These are phyloP conservation scores for Boehmeria nivea DNA, from an alignment of 306 rosid species.

Conservation along the genomic window DNA sequence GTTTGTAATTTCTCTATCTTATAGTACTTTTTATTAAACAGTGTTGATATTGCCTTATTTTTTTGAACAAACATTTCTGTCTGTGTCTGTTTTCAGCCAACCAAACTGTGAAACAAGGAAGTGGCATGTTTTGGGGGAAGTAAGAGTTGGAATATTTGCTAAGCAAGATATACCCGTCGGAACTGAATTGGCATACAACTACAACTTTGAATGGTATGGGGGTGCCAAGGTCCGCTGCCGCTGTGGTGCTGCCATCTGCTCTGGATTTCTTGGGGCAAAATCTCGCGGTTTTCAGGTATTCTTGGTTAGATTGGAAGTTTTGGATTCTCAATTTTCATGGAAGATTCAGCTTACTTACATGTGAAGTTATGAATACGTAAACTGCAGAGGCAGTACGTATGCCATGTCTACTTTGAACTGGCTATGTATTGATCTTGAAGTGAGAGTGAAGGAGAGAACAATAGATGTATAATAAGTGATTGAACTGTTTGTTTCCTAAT, in stretches of 20 bases:
- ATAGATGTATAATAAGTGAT: no score
- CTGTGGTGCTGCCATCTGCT: conserved; percentile 84
- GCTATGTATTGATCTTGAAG: no score
- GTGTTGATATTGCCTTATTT: no score
- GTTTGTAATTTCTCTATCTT: no score
- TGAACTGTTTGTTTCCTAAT: no score
- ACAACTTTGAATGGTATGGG: conserved; percentile 97
- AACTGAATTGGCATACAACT: conserved; percentile 83
- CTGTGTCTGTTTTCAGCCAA: conserved; percentile 52
- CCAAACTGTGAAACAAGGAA: conserved; percentile 97
- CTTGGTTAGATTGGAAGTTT: conserved; percentile 8
- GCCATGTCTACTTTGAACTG: no score
- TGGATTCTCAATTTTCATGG: conserved; percentile 4
- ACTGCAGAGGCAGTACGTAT: no score
- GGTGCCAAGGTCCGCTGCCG: conserved; percentile 96
- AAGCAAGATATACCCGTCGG: conserved; percentile 73
- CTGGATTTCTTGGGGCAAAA: conserved; percentile 95
- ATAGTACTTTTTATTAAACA: no score
- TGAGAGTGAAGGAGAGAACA: no score
- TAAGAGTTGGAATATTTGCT: conserved; percentile 97
- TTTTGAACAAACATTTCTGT: not conserved
- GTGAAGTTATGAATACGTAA: not conserved
- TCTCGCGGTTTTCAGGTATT: conserved; percentile 93
- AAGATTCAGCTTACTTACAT: not conserved
- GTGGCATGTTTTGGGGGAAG: conserved; percentile 94